These are phyloP conservation scores for Colletotrichum zoysiae DNA, from an alignment of 2,329 filamentous ascomycete genomes.

Conservation along the genomic window DNA sequence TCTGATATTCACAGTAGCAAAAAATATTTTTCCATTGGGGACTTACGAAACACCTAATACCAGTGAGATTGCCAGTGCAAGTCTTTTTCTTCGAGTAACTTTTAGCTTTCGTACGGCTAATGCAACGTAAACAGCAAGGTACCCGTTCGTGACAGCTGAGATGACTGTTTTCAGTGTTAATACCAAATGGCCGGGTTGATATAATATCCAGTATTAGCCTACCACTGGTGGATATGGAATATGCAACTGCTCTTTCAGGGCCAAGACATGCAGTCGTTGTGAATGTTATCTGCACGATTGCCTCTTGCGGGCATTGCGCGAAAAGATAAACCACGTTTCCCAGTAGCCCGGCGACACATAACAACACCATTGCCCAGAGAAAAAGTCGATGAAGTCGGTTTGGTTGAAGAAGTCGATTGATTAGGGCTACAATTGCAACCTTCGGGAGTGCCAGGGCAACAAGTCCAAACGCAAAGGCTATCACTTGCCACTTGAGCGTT, in stretches of 20 bases:
- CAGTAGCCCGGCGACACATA: conserved; percentile 49
- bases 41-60: conserved; percentile 48
- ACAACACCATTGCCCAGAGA: conserved; percentile 52
- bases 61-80: conserved; percentile 53
- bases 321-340: conserved; percentile 56
- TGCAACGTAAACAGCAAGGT: conserved; percentile 57
- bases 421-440: conserved; percentile 55
- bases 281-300: conserved; percentile 54
- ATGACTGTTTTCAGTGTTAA: conserved; percentile 12
- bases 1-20: neutral
- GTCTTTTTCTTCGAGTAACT: conserved; percentile 55
- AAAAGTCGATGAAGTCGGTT: conserved; percentile 49
- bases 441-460: conserved; percentile 57
- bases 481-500: conserved; percentile 51
- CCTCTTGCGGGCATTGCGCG: conserved; percentile 55
- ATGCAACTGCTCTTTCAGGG: conserved; percentile 53
- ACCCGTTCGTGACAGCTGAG: conserved; percentile 48
- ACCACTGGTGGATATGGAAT: conserved; percentile 57
- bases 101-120: conserved; percentile 53
- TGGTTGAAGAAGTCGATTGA: conserved; percentile 55
- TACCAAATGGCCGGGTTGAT: neutral
- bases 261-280: conserved; percentile 53
- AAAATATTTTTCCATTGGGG: too few relatives aligned
- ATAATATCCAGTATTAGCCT: conserved; percentile 5
- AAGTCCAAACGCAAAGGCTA: conserved; percentile 54